A percentile compares a stretch with the other conserved stretches of the same genome.
phyloP scores from a whole-genome alignment of 176 grass and related monocot species.

The Ensete glaucum region DNA sequence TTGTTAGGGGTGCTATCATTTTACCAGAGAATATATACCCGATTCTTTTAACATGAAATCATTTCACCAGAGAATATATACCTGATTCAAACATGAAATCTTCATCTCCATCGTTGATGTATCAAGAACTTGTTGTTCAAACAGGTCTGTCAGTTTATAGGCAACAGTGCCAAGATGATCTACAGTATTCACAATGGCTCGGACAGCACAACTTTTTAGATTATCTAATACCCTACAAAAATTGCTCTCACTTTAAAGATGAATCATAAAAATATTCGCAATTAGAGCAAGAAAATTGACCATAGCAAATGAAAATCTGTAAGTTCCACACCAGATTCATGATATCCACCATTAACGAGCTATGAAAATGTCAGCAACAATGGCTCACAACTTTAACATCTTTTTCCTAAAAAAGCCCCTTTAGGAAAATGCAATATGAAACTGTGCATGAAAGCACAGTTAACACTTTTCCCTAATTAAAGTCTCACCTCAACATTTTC shows the following conservation, averaged over 20 bases:
- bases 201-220: slow-evolving; percentile 85
- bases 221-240: slow-evolving; percentile 71
- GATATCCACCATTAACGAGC: too few species aligned
- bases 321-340: background rate
- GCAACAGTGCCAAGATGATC: slow-evolving; percentile 94
- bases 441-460: background rate
- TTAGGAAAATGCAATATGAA: background rate
- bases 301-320: background rate
- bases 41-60: slow-evolving; percentile 54
- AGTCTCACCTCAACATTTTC: background rate
- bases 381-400: background rate
- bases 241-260: background rate
- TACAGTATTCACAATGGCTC: slow-evolving; percentile 84
- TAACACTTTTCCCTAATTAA: background rate
- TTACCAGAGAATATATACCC: slow-evolving; percentile 37
- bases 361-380: background rate
- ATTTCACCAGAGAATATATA: slow-evolving; percentile 22
- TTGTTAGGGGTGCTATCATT: background rate
- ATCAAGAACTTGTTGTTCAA: slow-evolving; percentile 76
- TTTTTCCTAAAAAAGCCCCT: background rate
- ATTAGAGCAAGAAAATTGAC: background rate
- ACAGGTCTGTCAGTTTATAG: slow-evolving; percentile 76
- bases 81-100: slow-evolving; percentile 79
- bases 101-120: slow-evolving; percentile 50
- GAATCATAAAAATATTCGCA: background rate